Percentiles rank a stretch among this genome's conserved stretches.
phyloP scores from a whole-genome alignment of 2,329 filamentous ascomycete genomes.

The Xylariales sp. region DNA sequence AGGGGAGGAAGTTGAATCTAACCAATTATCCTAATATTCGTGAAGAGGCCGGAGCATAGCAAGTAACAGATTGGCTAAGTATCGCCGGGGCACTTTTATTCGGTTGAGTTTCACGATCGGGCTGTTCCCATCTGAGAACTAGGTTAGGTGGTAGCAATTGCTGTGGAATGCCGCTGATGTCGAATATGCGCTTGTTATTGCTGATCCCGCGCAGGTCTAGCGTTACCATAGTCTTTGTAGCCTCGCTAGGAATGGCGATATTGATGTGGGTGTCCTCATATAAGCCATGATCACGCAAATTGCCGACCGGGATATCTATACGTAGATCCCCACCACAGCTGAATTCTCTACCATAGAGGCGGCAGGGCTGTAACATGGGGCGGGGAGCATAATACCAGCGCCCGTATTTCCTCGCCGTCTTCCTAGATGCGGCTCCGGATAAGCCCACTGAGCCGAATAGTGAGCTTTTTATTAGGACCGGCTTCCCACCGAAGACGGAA shows the following conservation, averaged over 20 bases:
- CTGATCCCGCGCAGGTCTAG: background rate
- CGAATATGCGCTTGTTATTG: background rate
- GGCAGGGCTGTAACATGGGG: background rate
- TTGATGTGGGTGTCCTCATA: too few species aligned
- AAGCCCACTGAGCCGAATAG: background rate
- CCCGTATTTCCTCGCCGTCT: background rate
- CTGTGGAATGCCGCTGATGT: conserved; percentile 19
- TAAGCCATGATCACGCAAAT: too few species aligned
- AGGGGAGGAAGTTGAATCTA: too few species aligned
- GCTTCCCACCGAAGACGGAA: background rate
- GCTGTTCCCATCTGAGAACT: too few species aligned
- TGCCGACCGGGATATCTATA: too few species aligned
- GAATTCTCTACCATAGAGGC: background rate
- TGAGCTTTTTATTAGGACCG: background rate
- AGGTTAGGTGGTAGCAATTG: background rate
- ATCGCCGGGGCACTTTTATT: too few species aligned
- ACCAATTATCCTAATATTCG: too few species aligned
- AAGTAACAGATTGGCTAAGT: too few species aligned
- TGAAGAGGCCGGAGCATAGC: too few species aligned
- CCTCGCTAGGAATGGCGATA: background rate
- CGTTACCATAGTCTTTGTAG: background rate
- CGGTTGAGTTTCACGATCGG: too few species aligned
- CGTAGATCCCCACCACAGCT: too few species aligned
- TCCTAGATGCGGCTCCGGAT: background rate
- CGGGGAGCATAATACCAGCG: background rate